Evolutionary conservation across 1,284 basidiomycete genomes (phyloP).

Genomic region (Cutaneotrichosporon cutaneum): DNA sequence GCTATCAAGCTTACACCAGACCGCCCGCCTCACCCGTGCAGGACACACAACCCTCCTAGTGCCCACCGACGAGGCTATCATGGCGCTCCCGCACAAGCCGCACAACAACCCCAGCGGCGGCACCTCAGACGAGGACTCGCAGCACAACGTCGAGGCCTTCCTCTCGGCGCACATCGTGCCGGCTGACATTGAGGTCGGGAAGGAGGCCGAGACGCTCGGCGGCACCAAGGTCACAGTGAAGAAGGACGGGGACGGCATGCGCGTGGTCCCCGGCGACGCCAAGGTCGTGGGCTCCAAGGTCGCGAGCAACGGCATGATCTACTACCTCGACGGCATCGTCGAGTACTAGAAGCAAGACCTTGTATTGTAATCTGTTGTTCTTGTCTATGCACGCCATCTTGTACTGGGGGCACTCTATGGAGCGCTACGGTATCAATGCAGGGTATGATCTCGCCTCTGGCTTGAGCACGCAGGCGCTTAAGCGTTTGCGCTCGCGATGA

Average conservation of each 20-base stretch:
- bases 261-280: constrained; percentile 45
- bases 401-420: neutral
- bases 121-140: constrained; percentile 26
- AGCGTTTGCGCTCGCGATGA: constrained; percentile 44
- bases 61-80: constrained; percentile 46
- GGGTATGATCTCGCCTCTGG: constrained; percentile 12
- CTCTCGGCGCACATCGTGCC: constrained; percentile 45
- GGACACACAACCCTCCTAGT: constrained; percentile 47
- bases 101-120: constrained; percentile 29
- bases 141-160: constrained; percentile 42
- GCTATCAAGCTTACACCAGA: constrained; percentile 24
- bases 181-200: constrained; percentile 21
- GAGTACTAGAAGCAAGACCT: constrained; percentile 18
- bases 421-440: constrained; percentile 17
- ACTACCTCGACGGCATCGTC: constrained; percentile 44
- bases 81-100: constrained; percentile 46
- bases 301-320: constrained; percentile 47
- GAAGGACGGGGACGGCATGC: constrained; percentile 29
- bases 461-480: neutral
- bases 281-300: constrained; percentile 39
- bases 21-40: constrained; percentile 23
- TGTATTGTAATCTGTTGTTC: neutral
- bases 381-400: neutral
- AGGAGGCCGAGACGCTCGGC: constrained; percentile 31
- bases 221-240: constrained; percentile 31